Conservation (phyloP, 495 filamentous ascomycete genomes). For the Penicillium nucicola region DNA sequence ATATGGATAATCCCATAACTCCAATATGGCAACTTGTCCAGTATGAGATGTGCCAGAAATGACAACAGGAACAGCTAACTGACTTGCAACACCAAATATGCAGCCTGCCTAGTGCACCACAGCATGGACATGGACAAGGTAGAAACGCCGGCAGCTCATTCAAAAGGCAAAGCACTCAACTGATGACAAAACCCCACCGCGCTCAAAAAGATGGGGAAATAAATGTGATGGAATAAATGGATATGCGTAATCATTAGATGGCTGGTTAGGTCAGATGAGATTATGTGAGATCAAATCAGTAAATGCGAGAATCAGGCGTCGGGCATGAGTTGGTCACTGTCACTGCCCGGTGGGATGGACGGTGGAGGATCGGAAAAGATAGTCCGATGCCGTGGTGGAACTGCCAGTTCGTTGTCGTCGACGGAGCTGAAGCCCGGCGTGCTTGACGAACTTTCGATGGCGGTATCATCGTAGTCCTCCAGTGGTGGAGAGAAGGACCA, state of each 20-base stretch:
- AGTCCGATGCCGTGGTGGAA: conserved; percentile 16
- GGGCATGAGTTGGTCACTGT: conserved; percentile 38
- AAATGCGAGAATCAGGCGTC: conserved; percentile 30
- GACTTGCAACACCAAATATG: conserved; percentile 21
- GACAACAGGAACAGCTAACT: conserved; percentile 1
- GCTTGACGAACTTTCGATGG: conserved; percentile 37
- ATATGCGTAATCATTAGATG: conserved; percentile 28
- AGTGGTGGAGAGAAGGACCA: conserved; percentile 85
- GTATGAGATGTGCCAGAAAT: not conserved
- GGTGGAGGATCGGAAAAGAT: conserved; percentile 36
- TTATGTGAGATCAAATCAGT: conserved; percentile 2
- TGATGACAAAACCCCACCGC: conserved; percentile 5
- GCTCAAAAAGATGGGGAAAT: conserved; percentile 13
- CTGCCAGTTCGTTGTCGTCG: conserved; percentile 15
- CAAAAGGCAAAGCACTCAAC: conserved; percentile 6
- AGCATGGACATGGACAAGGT: conserved; percentile 1
- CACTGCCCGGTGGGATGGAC: conserved; percentile 22
- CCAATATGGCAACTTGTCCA: not conserved
- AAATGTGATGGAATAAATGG: conserved; percentile 17
- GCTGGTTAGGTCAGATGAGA: conserved; percentile 10
- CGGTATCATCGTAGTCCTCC: conserved; percentile 50
- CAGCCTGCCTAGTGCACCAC: conserved; percentile 15
- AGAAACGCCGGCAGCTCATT: conserved; percentile 10
- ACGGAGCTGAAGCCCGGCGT: conserved; percentile 29
- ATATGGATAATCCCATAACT: not conserved